Evolutionary conservation across 345 rosid genomes (phyloP).

Genomic region (Clausena lansium): DNA sequence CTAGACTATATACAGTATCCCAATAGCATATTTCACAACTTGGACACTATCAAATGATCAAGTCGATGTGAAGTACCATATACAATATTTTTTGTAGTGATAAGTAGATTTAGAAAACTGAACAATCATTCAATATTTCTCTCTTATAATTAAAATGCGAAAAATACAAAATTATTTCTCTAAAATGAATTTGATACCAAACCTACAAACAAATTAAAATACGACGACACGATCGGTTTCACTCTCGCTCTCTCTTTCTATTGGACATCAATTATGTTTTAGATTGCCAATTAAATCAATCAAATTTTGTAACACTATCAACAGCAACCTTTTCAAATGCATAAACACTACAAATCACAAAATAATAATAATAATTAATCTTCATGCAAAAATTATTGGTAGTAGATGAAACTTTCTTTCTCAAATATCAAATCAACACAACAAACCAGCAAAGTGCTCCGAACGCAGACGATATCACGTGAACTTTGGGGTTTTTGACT

Average conservation of each 20-base stretch:
- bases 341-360: neutral
- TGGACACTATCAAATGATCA: too few species aligned
- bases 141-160: too few species aligned
- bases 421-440: neutral
- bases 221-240: neutral
- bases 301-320: neutral
- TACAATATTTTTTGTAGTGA: too few species aligned
- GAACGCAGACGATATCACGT: constrained; percentile 24
- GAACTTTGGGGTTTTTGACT: constrained; percentile 5
- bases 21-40: too few species aligned
- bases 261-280: neutral
- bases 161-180: too few species aligned
- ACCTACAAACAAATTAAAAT: too few species aligned
- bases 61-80: too few species aligned
- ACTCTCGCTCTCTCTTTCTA: neutral
- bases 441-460: neutral
- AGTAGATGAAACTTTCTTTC: neutral
- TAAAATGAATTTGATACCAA: too few species aligned
- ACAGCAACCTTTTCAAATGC: neutral
- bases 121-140: too few species aligned
- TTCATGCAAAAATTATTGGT: neutral
- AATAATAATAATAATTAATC: neutral
- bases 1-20: too few species aligned
- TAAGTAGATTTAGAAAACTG: too few species aligned
- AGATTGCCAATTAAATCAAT: neutral